Base-by-base conservation (phyloP, 2,329 filamentous ascomycete genomes). In the Alternaria arborescens region DNA sequence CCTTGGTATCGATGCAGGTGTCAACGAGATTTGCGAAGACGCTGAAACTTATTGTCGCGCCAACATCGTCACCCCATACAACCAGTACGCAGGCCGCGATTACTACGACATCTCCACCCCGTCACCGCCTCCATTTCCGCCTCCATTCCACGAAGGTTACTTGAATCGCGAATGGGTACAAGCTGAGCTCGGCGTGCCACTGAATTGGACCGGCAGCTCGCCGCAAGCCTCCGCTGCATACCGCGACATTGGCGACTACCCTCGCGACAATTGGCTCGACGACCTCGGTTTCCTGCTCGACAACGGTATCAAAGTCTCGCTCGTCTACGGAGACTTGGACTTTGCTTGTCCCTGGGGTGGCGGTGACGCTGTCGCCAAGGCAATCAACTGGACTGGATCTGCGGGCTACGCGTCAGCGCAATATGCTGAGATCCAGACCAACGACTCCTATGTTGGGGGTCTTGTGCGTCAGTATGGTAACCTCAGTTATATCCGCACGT, bases 261-360 rank as follows among this genome's bases (percentile, higher is more conserved):
- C 82, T 3, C 76, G 77, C 5, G 80, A 82, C 54, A 77, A 78
- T 16, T 78, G 84, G 20, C 74, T 84, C 2, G 66, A 71, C 30
- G 78, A 81, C 51, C 64, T 85, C 0, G 80, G 76, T 3, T 84
- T 82, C 57, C 76, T 88, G 2, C 80, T 88, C 8, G 84, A 87
- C 60, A 78, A 61, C 18, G 65, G 64, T 8, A 64, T 67, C 53
- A 70, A 71, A 50, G 62, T 70, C 11, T 67, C 68, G 7, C 55
- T 71, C 4, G 52, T 71, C 2, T 65, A 61, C 22, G 68, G 64
- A 6, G 67, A 70, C 32, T 50, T 65, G 22, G 85, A 81, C 56
- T 79, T 75, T 64, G 58, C 64, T 12, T 61, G 58, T 24, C 58
- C 64, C 3, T 80, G 78, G 78, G 74, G 74, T 48, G 75, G 77